phyloP scores from a whole-genome alignment of 225 moss, liverwort and hornwort species.

The Marchantia paleacea region DNA sequence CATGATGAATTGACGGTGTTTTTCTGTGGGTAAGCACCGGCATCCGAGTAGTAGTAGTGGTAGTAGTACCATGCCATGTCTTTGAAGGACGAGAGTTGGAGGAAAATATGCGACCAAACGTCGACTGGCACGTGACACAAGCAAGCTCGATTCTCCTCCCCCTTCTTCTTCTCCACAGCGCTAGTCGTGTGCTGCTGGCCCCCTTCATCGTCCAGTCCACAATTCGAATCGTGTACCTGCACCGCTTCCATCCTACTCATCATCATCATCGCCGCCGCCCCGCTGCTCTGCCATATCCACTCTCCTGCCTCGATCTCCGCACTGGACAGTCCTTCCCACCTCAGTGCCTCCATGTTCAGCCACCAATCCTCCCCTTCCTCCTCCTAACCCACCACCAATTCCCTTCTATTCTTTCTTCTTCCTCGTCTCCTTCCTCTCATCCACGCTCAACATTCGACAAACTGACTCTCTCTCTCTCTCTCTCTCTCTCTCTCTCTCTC shows the following conservation, averaged over 20 bases:
- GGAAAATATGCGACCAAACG: constrained; percentile 66
- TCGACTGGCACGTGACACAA: constrained; percentile 67
- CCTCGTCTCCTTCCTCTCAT: neutral
- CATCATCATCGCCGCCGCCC: neutral
- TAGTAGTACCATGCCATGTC: constrained; percentile 65
- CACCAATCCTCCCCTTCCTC: neutral
- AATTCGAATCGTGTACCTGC: constrained; percentile 34
- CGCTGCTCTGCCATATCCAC: constrained; percentile 23
- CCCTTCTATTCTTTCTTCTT: neutral
- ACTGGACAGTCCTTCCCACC: constrained; percentile 22
- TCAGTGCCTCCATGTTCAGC: constrained; percentile 6
- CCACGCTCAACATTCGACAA: neutral
- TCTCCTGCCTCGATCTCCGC: constrained; percentile 1
- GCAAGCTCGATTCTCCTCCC: constrained; percentile 41
- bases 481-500: neutral
- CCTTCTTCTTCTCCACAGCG: constrained; percentile 35
- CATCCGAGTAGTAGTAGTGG: no score
- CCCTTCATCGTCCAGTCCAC: constrained; percentile 22
- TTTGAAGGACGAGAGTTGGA: constrained; percentile 73
- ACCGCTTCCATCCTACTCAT: constrained; percentile 7
- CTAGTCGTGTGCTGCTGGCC: neutral
- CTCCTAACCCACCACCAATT: neutral
- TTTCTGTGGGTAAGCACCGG: no score
- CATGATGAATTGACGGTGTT: no score
- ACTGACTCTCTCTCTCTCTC: neutral